phyloP scores from a whole-genome alignment of 352 stramenopile species.

The Nothophytophthora sp. region DNA sequence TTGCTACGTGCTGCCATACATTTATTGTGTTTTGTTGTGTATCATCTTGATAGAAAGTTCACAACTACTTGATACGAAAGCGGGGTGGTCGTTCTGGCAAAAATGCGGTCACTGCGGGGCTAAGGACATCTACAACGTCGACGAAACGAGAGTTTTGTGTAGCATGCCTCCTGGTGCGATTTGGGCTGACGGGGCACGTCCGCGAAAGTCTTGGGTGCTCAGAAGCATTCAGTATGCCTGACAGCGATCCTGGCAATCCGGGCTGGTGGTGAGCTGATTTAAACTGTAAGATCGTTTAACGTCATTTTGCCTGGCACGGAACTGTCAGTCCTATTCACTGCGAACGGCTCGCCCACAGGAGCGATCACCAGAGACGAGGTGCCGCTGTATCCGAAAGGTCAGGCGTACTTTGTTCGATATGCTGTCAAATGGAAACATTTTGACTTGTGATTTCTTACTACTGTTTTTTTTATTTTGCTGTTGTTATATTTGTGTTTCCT shows the following conservation, averaged over 20 bases:
- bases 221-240: neutral
- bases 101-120: neutral
- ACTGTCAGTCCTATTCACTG: neutral
- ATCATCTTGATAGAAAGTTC: neutral
- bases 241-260: neutral
- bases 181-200: neutral
- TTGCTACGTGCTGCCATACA: neutral
- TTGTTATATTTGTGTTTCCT: constrained; percentile 1
- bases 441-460: neutral
- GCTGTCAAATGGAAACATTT: too few relatives aligned
- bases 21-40: neutral
- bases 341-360: neutral
- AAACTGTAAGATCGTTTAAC: neutral
- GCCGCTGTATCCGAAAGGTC: neutral
- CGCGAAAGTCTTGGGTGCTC: neutral
- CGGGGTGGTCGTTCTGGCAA: neutral
- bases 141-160: neutral
- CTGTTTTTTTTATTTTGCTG: constrained; percentile 1
- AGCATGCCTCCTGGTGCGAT: neutral
- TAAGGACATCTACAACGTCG: neutral
- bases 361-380: neutral
- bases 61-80: neutral
- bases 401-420: too few relatives aligned
- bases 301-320: neutral
- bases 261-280: neutral